Conservation (phyloP, 2,329 filamentous ascomycete genomes). For the Didymella keratinophila region DNA sequence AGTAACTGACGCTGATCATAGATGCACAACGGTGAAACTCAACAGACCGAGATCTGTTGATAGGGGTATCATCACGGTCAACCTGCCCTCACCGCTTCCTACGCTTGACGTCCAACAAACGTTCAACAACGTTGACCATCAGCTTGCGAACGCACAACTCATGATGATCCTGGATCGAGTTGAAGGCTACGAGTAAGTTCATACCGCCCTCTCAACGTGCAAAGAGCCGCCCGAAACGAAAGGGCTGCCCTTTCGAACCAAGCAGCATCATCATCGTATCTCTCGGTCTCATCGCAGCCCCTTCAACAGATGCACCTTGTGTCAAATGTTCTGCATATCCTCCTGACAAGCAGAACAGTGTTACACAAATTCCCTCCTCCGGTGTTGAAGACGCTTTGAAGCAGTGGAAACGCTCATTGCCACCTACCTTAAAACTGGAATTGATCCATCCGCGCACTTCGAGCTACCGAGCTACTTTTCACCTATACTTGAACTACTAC, state of each 20-base stretch:
- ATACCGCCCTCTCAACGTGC: neutral
- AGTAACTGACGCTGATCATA: neutral
- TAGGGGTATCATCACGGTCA: neutral
- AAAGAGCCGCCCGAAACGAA: neutral
- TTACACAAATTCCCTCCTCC: no score
- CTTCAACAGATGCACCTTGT: neutral
- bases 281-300: neutral
- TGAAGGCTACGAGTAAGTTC: constrained; percentile 4
- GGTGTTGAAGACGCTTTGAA: constrained; percentile 4
- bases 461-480: constrained; percentile 14
- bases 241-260: neutral
- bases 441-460: constrained; percentile 4
- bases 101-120: constrained; percentile 6
- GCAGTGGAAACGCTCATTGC: constrained; percentile 12
- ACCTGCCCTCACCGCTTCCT: neutral
- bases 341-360: neutral
- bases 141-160: constrained; percentile 10
- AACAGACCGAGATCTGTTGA: constrained; percentile 9
- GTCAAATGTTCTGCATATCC: neutral
- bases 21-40: constrained; percentile 9
- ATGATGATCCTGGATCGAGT: constrained; percentile 12
- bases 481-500: constrained; percentile 12
- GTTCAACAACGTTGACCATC: constrained; percentile 12
- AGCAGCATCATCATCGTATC: neutral
- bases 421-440: neutral